These are phyloP conservation scores for Neurospora pannonica DNA, from an alignment of 495 filamentous ascomycete species.

Conservation along the genomic window DNA sequence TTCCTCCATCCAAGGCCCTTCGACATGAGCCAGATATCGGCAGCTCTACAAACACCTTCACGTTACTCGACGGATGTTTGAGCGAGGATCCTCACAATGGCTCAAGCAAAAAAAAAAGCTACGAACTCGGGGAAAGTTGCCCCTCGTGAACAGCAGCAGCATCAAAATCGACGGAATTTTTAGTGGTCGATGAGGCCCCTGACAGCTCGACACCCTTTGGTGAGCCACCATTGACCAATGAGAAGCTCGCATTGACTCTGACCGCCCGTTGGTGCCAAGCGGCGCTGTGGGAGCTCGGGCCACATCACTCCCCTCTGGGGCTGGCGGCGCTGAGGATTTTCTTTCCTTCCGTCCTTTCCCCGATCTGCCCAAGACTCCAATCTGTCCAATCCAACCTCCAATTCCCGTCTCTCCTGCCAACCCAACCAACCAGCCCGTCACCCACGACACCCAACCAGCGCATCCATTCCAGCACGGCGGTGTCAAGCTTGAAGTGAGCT, in stretches of 20 bases:
- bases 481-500: background rate
- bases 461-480: background rate
- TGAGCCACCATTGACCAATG: conserved; percentile 5
- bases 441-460: background rate
- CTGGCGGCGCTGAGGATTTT: background rate
- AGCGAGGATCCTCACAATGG: background rate
- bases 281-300: background rate
- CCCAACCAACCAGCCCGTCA: background rate
- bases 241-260: background rate
- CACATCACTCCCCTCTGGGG: background rate
- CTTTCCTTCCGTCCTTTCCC: background rate
- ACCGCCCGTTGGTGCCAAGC: background rate
- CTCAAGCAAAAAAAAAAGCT: background rate
- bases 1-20: background rate
- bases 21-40: background rate
- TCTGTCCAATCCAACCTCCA: background rate
- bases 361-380: background rate
- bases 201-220: background rate
- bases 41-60: background rate
- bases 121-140: background rate
- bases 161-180: background rate
- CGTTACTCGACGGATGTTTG: background rate
- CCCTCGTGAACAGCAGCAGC: background rate
- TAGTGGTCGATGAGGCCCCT: background rate
- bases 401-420: background rate